Percentiles rank a stretch among this genome's conserved stretches.
These are phyloP conservation scores for Aspergillus vadensis DNA, from an alignment of 2,329 filamentous ascomycete genomes.

Conservation along the genomic window DNA sequence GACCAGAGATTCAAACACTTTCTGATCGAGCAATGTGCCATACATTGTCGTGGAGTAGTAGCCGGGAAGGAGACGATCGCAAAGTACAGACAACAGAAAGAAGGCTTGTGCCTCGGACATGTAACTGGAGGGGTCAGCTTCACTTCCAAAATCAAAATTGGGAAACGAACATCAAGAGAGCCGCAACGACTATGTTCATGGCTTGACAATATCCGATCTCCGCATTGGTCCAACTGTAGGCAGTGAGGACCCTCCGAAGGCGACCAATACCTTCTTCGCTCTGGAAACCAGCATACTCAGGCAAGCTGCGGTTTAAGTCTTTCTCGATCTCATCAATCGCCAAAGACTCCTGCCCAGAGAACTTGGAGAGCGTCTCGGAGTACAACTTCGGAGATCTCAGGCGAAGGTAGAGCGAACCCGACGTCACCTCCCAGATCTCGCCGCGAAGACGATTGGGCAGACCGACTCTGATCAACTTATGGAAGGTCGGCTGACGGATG, in stretches of 20 bases:
- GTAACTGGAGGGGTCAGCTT: slow-evolving; percentile 60
- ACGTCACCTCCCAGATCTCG: slow-evolving; percentile 94
- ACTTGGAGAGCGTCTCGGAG: slow-evolving; percentile 79
- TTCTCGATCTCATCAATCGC: slow-evolving; percentile 99
- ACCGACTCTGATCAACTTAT: slow-evolving; percentile 94
- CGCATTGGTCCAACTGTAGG: slow-evolving; percentile 95
- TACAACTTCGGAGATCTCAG: slow-evolving; percentile 85
- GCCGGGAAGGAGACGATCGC: slow-evolving; percentile 87
- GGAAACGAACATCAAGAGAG: slow-evolving; percentile 76
- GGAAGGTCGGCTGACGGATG: slow-evolving; percentile 93
- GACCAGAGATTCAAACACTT: slow-evolving; percentile 96
- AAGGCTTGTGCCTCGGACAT: slow-evolving; percentile 97
- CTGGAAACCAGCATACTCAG: slow-evolving; percentile 96
- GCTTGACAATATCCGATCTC: slow-evolving; percentile 98
- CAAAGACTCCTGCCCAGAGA: slow-evolving; percentile 81
- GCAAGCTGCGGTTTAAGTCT: slow-evolving; percentile 91
- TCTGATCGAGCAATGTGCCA: slow-evolving; percentile 91
- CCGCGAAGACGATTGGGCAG: slow-evolving; percentile 89
- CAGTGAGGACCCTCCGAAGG: slow-evolving; percentile 85
- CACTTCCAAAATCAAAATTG: not conserved
- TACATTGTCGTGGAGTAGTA: slow-evolving; percentile 99
- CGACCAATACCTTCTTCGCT: slow-evolving; percentile 92
- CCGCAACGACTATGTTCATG: slow-evolving; percentile 99
- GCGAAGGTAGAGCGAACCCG: slow-evolving; percentile 84
- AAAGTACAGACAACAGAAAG: slow-evolving; percentile 86